Base-by-base conservation (phyloP, 2,329 filamentous ascomycete species). In the Erysiphe pulchra region DNA sequence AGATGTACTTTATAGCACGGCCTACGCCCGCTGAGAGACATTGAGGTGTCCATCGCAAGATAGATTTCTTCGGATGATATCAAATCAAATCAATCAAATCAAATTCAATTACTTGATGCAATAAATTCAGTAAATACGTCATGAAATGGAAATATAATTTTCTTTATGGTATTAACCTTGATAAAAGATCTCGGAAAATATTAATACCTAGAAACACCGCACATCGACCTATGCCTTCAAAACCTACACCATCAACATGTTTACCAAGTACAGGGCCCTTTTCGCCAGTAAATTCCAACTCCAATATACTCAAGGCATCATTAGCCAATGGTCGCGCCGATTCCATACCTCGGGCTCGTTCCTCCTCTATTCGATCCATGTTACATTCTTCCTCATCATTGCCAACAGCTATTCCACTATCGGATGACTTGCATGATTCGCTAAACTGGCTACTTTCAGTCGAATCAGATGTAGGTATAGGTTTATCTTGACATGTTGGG, bases 401-500 rank as follows among this genome's bases (percentile, higher is more conserved):
- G 16, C 16, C 39, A 31, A 50, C 38, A n/a, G 50, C 51, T 24
- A 53, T 48, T 2, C 51, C 51, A 4, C 50, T 51, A 37, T 53
- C 51, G 0, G 51, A 52, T 2, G 50, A 53, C 17, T 47, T 37
- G 42, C 47, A 50, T 1, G 47, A 49, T 14, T 32, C 14, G 4
- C 14, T 7, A 13, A 7, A 14, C 9, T 42, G 20, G 5, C 18
- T 31, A 7, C 12, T 30, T 42, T 30, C 13, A 7, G 12, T 24
- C 2, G 41, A 46, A 2, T 37, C 33, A 14, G 5, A 45, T 1
- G 1, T 24, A 32, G 16, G 44, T 39, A 37, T 8, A 12, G 18
- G 37, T 17, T 16, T 30, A 32, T 18, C 34, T 5, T 9, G 45
- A 0, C 84, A 82, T 42, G 76, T 69, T 46, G 70, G 63, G 0